Percentiles rank a stretch among this genome's conserved stretches.
Evolutionary conservation across 495 filamentous ascomycete species (phyloP).

Genomic region (Friedmanniomyces simplex): DNA sequence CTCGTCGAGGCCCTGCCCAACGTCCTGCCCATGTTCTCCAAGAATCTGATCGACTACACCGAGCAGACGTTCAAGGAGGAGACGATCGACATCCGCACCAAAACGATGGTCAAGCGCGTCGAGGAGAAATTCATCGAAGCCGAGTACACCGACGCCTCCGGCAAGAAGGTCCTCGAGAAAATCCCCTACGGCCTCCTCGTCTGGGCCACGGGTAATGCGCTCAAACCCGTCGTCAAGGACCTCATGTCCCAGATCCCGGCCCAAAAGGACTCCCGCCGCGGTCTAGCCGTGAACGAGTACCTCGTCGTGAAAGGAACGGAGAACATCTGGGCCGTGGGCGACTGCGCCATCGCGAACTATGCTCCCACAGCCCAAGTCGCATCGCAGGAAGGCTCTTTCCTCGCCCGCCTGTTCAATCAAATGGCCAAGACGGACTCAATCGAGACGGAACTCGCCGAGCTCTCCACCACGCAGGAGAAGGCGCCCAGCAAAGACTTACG

Average conservation of each 20-base stretch:
- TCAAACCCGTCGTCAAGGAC: conserved; percentile 79
- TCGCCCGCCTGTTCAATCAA: conserved; percentile 92
- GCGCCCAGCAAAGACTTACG: conserved; percentile 49
- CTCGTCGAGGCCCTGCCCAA: conserved; percentile 97
- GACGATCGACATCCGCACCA: conserved; percentile 89
- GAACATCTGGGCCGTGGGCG: conserved; percentile 86
- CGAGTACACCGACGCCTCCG: conserved; percentile 74
- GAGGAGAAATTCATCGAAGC: conserved; percentile 92
- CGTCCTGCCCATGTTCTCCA: conserved; percentile 97
- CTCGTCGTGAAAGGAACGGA: conserved; percentile 94
- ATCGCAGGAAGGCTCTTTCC: conserved; percentile 88
- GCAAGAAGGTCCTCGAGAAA: conserved; percentile 64
- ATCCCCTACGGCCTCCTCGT: conserved; percentile 95
- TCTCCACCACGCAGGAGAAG: conserved; percentile 53
- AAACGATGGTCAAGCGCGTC: conserved; percentile 98
- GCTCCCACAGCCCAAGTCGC: conserved; percentile 97
- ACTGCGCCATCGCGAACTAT: conserved; percentile 93
- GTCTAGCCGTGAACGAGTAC: conserved; percentile 94
- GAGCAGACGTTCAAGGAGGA: conserved; percentile 98
- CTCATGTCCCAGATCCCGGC: conserved; percentile 86
- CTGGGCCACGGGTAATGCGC: conserved; percentile 95
- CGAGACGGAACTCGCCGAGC: conserved; percentile 55
- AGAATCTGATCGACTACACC: conserved; percentile 98
- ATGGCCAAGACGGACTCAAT: conserved; percentile 84
- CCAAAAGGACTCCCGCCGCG: conserved; percentile 88